These are phyloP conservation scores for Diaporthe amygdali DNA, from an alignment of 2,329 filamentous ascomycete species.

Conservation along the genomic window DNA sequence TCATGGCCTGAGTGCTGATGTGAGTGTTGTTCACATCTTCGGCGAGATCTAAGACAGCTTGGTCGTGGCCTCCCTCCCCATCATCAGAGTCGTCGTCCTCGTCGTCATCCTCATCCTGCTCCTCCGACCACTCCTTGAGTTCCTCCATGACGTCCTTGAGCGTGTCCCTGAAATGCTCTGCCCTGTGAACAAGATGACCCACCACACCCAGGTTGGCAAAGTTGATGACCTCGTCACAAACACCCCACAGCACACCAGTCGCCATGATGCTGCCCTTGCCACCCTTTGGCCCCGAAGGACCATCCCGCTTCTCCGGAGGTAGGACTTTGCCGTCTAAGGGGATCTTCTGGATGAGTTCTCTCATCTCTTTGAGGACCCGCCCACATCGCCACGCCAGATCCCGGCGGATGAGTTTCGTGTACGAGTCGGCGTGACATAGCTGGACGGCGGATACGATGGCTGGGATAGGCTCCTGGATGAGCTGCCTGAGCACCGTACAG, in stretches of 20 bases:
- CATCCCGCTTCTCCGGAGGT: slow-evolving; percentile 51
- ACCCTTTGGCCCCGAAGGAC: slow-evolving; percentile 35
- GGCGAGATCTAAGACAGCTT: slow-evolving; percentile 47
- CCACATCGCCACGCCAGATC: slow-evolving; percentile 68
- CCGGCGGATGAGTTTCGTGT: slow-evolving; percentile 66
- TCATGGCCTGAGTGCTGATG: slow-evolving; percentile 56
- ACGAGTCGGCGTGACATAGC: slow-evolving; percentile 63
- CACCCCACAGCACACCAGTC: slow-evolving; percentile 83
- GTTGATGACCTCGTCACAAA: slow-evolving; percentile 74
- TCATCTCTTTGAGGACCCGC: slow-evolving; percentile 67
- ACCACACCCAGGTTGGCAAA: slow-evolving; percentile 71
- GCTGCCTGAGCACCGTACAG: slow-evolving; percentile 70
- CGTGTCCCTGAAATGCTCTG: slow-evolving; percentile 75
- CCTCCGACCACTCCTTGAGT: slow-evolving; percentile 85
- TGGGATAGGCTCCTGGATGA: slow-evolving; percentile 76
- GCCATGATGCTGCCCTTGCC: slow-evolving; percentile 62
- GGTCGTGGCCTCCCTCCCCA: slow-evolving; percentile 41
- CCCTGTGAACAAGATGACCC: slow-evolving; percentile 73
- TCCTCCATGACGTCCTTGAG: slow-evolving; percentile 85
- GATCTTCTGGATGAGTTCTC: slow-evolving; percentile 64
- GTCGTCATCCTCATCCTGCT: slow-evolving; percentile 67
- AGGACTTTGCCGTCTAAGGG: slow-evolving; percentile 61
- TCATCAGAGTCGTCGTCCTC: slow-evolving; percentile 56
- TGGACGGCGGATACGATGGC: slow-evolving; percentile 75
- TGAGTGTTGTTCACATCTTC: slow-evolving; percentile 36